Conservation (phyloP, 495 filamentous ascomycete species). For the Daldinia decipiens region DNA sequence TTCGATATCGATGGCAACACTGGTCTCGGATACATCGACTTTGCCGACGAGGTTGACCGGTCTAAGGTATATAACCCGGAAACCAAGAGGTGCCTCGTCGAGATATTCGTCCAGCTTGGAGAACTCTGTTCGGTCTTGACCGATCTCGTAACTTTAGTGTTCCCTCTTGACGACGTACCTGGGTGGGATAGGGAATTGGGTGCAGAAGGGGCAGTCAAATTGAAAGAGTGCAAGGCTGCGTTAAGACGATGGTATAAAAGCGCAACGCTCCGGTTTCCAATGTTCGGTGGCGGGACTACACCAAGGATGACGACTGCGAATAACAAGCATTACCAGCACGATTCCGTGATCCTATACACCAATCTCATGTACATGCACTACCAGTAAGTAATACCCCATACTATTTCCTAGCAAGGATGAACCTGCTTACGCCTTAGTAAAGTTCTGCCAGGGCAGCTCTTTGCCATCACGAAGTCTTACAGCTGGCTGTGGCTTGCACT, state of each 20-base stretch:
- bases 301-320: conserved; percentile 36
- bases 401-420: not conserved
- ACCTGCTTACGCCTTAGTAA: conserved; percentile 20
- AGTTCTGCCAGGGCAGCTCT: conserved; percentile 49
- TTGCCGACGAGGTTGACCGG: conserved; percentile 55
- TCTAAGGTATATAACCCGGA: conserved; percentile 57
- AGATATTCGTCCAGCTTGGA: conserved; percentile 58
- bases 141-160: conserved; percentile 56
- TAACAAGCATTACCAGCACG: conserved; percentile 42
- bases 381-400: conserved; percentile 49
- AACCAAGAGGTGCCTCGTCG: conserved; percentile 54
- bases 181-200: conserved; percentile 46
- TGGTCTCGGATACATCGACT: conserved; percentile 52
- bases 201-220: conserved; percentile 30
- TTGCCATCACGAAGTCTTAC: conserved; percentile 50
- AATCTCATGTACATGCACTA: conserved; percentile 64
- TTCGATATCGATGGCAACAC: conserved; percentile 51
- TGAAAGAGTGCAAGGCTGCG: conserved; percentile 45
- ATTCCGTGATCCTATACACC: conserved; percentile 54
- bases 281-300: conserved; percentile 40
- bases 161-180: conserved; percentile 51
- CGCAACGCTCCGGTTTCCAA: conserved; percentile 46
- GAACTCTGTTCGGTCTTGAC: conserved; percentile 59
- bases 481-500: conserved; percentile 43
- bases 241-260: conserved; percentile 49